Percentiles rank a stretch among this genome's conserved stretches.
phyloP scores from a whole-genome alignment of 164 flowering plant species.

The Sedum album region DNA sequence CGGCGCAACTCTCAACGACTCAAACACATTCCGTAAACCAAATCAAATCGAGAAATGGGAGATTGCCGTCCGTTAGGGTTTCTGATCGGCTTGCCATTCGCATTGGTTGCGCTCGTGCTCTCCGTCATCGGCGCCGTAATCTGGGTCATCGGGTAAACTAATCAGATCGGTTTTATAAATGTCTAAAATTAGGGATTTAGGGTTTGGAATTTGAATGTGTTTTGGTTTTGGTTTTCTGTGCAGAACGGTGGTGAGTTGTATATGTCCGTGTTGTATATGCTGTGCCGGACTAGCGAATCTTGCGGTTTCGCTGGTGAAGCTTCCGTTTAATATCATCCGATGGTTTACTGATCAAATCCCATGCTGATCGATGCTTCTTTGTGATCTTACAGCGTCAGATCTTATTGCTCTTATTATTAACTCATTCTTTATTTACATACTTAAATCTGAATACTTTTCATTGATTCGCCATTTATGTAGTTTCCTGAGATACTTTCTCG shows the following conservation, averaged over 20 bases:
- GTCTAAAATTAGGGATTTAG: neutral
- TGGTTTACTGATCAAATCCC: slow-evolving; percentile 61
- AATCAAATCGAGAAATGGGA: slow-evolving; percentile 10
- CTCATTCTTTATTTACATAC: neutral
- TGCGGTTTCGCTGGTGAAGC: slow-evolving; percentile 45
- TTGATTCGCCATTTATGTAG: too few relatives aligned
- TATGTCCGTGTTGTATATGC: slow-evolving; percentile 70
- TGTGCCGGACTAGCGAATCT: slow-evolving; percentile 41
- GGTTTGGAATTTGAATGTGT: neutral
- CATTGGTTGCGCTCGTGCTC: slow-evolving; percentile 31
- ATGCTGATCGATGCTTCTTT: slow-evolving; percentile 20
- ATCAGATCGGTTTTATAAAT: neutral
- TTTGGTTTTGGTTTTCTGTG: slow-evolving; percentile 7
- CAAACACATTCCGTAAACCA: too few relatives aligned
- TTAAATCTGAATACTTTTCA: too few relatives aligned
- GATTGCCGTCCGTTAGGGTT: slow-evolving; percentile 48
- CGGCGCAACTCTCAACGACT: too few relatives aligned
- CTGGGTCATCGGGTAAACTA: slow-evolving; percentile 44
- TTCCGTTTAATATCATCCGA: slow-evolving; percentile 39
- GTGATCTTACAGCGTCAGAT: neutral
- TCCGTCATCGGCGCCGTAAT: slow-evolving; percentile 33
- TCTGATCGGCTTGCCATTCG: slow-evolving; percentile 43
- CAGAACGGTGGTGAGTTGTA: slow-evolving; percentile 54
- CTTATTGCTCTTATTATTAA: too few relatives aligned
- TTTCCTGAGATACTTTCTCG: too few relatives aligned